Base-by-base conservation (phyloP, 1,284 basidiomycete genomes). In the Microbotryum intermedium region DNA sequence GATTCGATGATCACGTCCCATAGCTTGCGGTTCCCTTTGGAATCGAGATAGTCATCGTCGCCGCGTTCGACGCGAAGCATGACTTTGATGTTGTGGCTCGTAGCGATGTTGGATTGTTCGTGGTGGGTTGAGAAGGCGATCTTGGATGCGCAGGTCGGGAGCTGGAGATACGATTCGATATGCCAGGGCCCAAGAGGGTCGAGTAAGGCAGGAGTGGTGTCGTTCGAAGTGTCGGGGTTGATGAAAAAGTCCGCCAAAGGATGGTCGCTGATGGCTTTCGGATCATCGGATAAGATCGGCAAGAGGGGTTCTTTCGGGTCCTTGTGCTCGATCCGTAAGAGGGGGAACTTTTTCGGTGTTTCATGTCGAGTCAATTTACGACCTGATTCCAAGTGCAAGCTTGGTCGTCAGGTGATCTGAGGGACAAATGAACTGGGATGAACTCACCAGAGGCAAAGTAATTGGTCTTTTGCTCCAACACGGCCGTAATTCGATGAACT, bases 1-100 rank as follows among this genome's bases (percentile, higher is more conserved):
- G 83, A 83, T 70, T 90, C 88, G 58, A 97, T 84, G 53, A 92
- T 85, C 69, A 97, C 91, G 75, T 97, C 93, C 75, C 71, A 87
- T 28, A 74, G 65, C 51, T 90, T 91, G 64, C 83, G 79, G 72
- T 82, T 85, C 46, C 86, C 83, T 73, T 83, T 85, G 18, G 80
- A 69, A 69, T 90, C 88, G 8, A 86, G 55, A 34, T 80, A 78
- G 28, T 75, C 65, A 68, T 84, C 83, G 69, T 88, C 87, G 1
- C 87, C 88, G 45, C 85, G 80, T 75, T 93, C 87, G 18, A 97
- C 87, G 20, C 92, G 80, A 66, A 97, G 83, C 16, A 87, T 80
- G 51, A 92, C 80, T 76, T 91, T 91, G 64, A 98, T 78, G 63
- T 80, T 76, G 74, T 98, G 94, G 2, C 80, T 79, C 29, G 95